These are phyloP conservation scores for Teratosphaeria nubilosa DNA, from an alignment of 2,329 filamentous ascomycete genomes.

Conservation along the genomic window DNA sequence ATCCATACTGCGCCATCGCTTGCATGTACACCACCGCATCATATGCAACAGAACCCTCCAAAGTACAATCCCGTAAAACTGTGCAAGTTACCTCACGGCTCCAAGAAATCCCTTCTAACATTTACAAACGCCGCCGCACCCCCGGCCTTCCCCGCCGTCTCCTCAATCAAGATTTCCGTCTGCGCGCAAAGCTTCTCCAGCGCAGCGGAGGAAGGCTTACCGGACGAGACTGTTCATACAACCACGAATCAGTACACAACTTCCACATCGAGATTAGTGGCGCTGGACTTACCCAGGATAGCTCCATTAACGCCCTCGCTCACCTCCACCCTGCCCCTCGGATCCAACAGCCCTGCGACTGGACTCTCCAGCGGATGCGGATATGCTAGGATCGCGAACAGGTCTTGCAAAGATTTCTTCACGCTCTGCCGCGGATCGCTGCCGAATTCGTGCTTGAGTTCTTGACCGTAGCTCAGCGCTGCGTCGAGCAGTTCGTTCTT, in stretches of 20 bases:
- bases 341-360: constrained; percentile 68
- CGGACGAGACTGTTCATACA: constrained; percentile 61
- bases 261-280: neutral
- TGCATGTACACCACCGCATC: neutral
- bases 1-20: neutral
- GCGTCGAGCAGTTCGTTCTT: constrained; percentile 50
- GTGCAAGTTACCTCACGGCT: neutral
- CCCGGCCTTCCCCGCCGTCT: constrained; percentile 49
- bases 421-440: constrained; percentile 61
- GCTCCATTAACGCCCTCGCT: constrained; percentile 92
- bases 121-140: constrained; percentile 77
- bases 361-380: constrained; percentile 66
- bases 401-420: constrained; percentile 65
- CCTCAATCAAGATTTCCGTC: constrained; percentile 74
- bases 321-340: constrained; percentile 62
- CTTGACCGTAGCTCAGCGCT: constrained; percentile 69
- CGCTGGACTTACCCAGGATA: constrained; percentile 61
- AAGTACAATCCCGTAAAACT: neutral
- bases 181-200: constrained; percentile 79
- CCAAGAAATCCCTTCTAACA: constrained; percentile 42
- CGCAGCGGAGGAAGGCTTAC: constrained; percentile 78
- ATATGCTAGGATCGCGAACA: constrained; percentile 84
- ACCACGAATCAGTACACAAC: neutral
- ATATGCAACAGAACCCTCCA: neutral
- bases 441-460: constrained; percentile 66